Evolutionary conservation across 2,329 filamentous ascomycete genomes (phyloP).

Genomic region (Xylariaceae sp.): DNA sequence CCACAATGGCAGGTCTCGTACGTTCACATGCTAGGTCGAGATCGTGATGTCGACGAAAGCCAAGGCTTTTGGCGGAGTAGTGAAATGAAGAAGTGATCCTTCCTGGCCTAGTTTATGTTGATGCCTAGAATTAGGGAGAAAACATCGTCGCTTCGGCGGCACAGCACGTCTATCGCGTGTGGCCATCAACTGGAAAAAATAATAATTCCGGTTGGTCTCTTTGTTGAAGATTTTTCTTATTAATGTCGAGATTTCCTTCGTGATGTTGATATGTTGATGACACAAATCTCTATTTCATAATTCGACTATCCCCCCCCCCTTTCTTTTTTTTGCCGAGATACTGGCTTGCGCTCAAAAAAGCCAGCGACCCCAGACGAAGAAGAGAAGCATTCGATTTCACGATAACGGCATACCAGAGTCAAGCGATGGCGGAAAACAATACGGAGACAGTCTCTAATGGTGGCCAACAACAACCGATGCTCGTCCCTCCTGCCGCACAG

Average conservation of each 20-base stretch:
- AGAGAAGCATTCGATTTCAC: background rate
- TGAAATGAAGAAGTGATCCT: background rate
- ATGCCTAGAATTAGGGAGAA: background rate
- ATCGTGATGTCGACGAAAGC: background rate
- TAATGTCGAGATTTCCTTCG: no score
- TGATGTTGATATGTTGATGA: no score
- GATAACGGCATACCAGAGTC: conserved; percentile 15
- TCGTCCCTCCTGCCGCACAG: conserved; percentile 19
- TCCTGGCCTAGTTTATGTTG: background rate
- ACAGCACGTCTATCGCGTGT: background rate
- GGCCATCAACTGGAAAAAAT: background rate
- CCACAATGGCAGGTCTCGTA: background rate
- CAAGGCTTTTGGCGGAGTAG: background rate
- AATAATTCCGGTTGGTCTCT: background rate
- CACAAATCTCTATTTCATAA: background rate
- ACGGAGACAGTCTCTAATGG: conserved; percentile 18
- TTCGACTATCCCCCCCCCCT: background rate
- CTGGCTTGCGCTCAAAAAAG: background rate
- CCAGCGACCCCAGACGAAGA: background rate
- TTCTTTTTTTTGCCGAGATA: background rate
- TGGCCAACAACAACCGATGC: conserved; percentile 7
- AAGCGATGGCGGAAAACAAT: conserved; percentile 8
- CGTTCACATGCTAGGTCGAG: background rate
- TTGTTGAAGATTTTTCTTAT: no score
- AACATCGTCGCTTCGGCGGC: background rate